Evolutionary conservation across 352 stramenopile genomes (phyloP), one percentile per base, ranked within the genome.

Genomic region (Globisporangium yorkense): DNA sequence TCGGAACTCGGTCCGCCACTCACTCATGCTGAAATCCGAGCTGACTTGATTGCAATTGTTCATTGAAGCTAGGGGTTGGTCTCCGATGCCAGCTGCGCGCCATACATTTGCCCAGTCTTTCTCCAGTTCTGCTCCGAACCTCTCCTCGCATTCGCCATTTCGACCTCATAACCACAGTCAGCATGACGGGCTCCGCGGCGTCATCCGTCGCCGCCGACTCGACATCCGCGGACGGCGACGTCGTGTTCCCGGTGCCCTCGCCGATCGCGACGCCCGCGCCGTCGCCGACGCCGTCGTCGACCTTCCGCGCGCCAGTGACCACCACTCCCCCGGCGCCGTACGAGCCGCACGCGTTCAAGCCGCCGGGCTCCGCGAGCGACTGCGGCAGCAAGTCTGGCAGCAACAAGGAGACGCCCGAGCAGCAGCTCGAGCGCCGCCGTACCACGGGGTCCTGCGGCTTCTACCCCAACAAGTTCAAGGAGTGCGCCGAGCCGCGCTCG

Each of bases 391-490:
- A 40, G 5, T 15, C 35, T 21, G 52, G 50, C 54, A 40, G 55
- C 37, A 45, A 47, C 37, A 45, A 47, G 21, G 58, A 64, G 45
- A 50, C 58, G 12, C 43, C 51, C 33, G 51, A 64, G 29, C 31
- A 59, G 58, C 46, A 21, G 31, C 41, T 55, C 0, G 40, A 63
- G 20, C 75, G 70, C 59, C 59, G 59, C 33, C 69, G 67, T 37
- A 72, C 72, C 0, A 72, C 75, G 40, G 72, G 70, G 47, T 61
- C 61, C 4, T 81, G 72, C 48, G 57, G 53, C 54, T 79, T 57
- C 48, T 81, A 81, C 62, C 70, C 72, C 43, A 68, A 61, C 54
- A 62, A 75, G 39, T 57, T 51, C 41, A 74, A 75, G 33, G 55
- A 61, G 46, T 81, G 72, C 45, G 62, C 74, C 31, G 58, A 75